phyloP scores from a whole-genome alignment of 768 basidiomycete species.

The Pleurotus tuber-regium region DNA sequence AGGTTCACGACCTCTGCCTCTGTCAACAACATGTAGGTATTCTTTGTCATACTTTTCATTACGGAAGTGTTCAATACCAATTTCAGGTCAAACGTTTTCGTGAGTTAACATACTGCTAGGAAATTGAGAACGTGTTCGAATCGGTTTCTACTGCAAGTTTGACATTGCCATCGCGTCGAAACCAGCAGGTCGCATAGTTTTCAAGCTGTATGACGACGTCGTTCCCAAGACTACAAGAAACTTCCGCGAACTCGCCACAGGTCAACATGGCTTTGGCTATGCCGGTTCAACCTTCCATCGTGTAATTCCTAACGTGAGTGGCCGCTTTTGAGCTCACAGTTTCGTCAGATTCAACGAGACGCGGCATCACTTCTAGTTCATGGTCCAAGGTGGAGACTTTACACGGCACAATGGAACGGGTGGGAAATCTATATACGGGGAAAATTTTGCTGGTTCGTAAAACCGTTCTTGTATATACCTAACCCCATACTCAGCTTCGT shows the following conservation, averaged over 20 bases:
- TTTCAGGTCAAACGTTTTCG: slow-evolving; percentile 38
- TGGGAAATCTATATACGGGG: slow-evolving; percentile 84
- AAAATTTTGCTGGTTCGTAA: slow-evolving; percentile 69
- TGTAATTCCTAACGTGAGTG: slow-evolving; percentile 60
- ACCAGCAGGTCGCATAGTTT: slow-evolving; percentile 69
- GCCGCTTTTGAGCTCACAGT: neutral
- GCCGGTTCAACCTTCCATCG: slow-evolving; percentile 68
- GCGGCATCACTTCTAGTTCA: slow-evolving; percentile 51
- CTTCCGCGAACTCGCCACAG: slow-evolving; percentile 78
- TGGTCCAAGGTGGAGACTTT: slow-evolving; percentile 90
- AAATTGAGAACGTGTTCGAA: neutral
- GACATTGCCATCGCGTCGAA: slow-evolving; percentile 59
- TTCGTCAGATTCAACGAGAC: slow-evolving; percentile 6
- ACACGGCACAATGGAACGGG: slow-evolving; percentile 74
- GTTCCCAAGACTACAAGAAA: slow-evolving; percentile 82
- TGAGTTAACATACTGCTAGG: slow-evolving; percentile 12
- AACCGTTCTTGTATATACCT: too few relatives aligned
- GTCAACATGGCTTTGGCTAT: slow-evolving; percentile 72
- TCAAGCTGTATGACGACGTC: slow-evolving; percentile 79
- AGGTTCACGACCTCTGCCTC: slow-evolving; percentile 1
- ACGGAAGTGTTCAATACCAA: slow-evolving; percentile 11
- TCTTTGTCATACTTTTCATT: slow-evolving; percentile 8
- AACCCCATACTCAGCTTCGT: too few relatives aligned
- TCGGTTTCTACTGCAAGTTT: slow-evolving; percentile 58
- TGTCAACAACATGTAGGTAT: slow-evolving; percentile 26